Base-by-base conservation (phyloP, 208 protist species). In the Crithidia fasciculata region DNA sequence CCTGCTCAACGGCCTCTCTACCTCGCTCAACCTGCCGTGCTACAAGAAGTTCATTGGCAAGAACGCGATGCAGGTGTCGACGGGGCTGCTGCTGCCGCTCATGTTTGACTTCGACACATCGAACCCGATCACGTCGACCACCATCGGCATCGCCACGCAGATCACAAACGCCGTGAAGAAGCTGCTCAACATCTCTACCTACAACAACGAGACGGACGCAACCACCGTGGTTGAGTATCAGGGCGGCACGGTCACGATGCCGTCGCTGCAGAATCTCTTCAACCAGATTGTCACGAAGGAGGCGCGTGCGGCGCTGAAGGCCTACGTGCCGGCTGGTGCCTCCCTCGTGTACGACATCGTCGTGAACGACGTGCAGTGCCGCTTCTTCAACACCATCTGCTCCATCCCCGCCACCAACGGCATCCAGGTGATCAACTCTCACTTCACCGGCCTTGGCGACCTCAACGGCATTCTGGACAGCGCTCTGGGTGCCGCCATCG, bases 301-400 rank as follows among this genome's bases (percentile, higher is more conserved):
- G 60, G 61, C 61, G 3, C 61, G 50, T 2, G 61, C 41, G 5
- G 70, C 61, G 50, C 41, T 69, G 40, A 52, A 40, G 16, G 43
- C 47, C 16, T 75, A 50, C 44, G 54, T 75, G 7, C 61, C 61
- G 5, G 28, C 54, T 0, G 50, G 61, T 53, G 53, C 50, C 8
- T 75, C 60, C 36, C 7, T 75, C 3, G 70, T 53, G 19, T 56
- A 63, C 60, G 70, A 62, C 52, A 19, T 75, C 43, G 50, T 69
- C 0, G 70, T 75, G 53, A 54, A 62, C 61, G 50, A 75, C 54
- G 28, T 75, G 13, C 61, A 52, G 19, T 61, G 54, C 54, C 40
- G 41, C 60, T 49, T 75, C 40, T 69, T 75, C 44, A 63, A 49
- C 61, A 61, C 44, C 8, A 68, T 62, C 61, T 75, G 70, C 40